Base-by-base conservation (phyloP, 331 rosid species). In the Erythrophleum ivorense region DNA sequence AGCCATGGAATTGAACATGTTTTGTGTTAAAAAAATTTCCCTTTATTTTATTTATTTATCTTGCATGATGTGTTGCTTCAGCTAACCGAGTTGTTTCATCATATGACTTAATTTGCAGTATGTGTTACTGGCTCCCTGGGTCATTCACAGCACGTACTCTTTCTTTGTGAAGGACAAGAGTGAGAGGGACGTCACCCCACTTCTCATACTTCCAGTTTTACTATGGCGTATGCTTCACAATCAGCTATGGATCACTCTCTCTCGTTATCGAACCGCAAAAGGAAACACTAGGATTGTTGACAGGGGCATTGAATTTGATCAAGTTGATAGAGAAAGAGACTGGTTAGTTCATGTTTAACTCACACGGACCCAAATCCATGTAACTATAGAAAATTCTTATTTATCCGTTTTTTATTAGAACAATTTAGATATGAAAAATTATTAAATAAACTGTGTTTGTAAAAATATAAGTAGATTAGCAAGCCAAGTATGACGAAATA, bases 281-380 rank as follows among this genome's bases (percentile, higher is more conserved):
- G 75, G 75, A 2, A 21, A 69, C 11, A 4, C 75, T 0, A 69
- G 38, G 38, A 69, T 69, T 19, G 75, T 69, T 6, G 75, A 69
- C 21, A 69, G 45, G 10, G 38, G 38, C 38, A 69, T 69, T 69
- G 75, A 69, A 16, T 69, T 69, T 12, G 75, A 69, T 69, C 75
- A 69, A 69, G 55, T 69, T 69, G 75, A 69, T 21, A 52, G 75
- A 16, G 75, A 69, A 45, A 69, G 55, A 19, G 7, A 69, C 75
- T 69, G 75, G 75, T 68, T 68, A 43, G 74, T 11, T 24, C 24
- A 0, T 11, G 52, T 48, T 48, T 2, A 9, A 43, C 40, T 36
- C 5, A 4, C 40, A 2, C 2, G 5, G 5, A 43, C 5, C 46
- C 41, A 38, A 38, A 38, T 3, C 41, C 41, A 38, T 38, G 41